A percentile compares a stretch with the other conserved stretches of the same genome.
phyloP scores from a whole-genome alignment of 805 yeast species.

The Kluyveromyces aestuarii region DNA sequence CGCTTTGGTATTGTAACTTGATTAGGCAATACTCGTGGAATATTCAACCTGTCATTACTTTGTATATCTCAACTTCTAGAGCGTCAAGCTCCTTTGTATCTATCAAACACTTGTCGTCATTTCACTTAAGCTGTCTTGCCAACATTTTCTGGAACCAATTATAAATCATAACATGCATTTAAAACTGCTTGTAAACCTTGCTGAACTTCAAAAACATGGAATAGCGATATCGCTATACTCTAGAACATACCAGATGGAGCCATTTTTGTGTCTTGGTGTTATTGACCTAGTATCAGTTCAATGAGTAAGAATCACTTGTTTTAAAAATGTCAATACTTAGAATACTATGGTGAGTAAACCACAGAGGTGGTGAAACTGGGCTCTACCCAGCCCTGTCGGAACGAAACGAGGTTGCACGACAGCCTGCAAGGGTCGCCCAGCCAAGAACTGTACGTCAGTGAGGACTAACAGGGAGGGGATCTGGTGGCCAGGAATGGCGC shows the following conservation, averaged over 20 bases:
- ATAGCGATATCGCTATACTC: background rate
- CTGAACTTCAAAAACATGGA: background rate
- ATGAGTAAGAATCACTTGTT: background rate
- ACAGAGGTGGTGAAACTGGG: background rate
- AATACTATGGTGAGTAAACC: background rate
- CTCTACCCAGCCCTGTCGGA: background rate
- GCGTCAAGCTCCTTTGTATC: too few species aligned
- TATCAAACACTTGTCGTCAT: background rate
- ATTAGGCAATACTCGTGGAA: too few species aligned
- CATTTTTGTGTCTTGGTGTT: slow-evolving; percentile 27
- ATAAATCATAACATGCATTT: background rate
- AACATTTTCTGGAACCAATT: background rate
- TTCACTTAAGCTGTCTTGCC: background rate
- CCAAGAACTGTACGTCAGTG: background rate
- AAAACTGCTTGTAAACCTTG: too few species aligned
- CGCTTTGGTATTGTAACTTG: too few species aligned
- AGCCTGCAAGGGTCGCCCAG: background rate
- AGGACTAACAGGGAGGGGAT: background rate
- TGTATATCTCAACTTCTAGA: too few species aligned
- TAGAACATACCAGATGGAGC: slow-evolving; percentile 39
- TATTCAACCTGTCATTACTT: too few species aligned
- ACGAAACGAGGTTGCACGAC: too few species aligned
- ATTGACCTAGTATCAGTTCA: slow-evolving; percentile 1
- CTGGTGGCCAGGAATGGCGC: background rate
- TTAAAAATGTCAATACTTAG: too few species aligned